Base-by-base conservation (phyloP, 345 rosid genomes). In the Dipteronia dyeriana region DNA sequence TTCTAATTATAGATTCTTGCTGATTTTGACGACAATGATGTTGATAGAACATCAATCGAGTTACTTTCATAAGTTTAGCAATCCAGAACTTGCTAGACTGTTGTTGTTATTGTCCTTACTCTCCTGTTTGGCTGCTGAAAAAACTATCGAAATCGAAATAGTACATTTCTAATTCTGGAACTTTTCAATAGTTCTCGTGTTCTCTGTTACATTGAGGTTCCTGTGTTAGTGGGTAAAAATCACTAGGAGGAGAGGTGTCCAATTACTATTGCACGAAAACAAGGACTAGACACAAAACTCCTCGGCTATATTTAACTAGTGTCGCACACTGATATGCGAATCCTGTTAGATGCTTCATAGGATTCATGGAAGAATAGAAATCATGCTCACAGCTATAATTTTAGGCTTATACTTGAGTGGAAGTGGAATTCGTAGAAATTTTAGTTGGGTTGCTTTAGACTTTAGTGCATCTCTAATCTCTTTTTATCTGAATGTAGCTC, bases 131-230 rank as follows among this genome's bases (percentile, higher is more conserved):
- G 31, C 41, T 20, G n/a, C 65, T 56, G 76, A 41, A 9, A 41
- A 41, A 41, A 41, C 45, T 29, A 5, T 23, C n/a, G 8, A 53
- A 22, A 9, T 13, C 16, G 17, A 17, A 56, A 49, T 66, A 14
- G 62, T 8, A n/a, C n/a, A 57, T 57, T 57, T 57, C 1, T 17
- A 5, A 6, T n/a, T 13, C 20, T 57, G 23, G 25, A 57, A 57
- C 1, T 57, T 57, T 57, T 57, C n/a, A 3, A n/a, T 4, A 22
- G 38, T 66, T 31, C n/a, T 59, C 51, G 45, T 76, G 57, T 39
- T 56, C 45, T 69, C 54, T 70, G 49, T 77, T 61, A 13, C 14
- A 69, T 77, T 45, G 70, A 16, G 16, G 31, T 45, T 22, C 53
- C 51, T 62, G 23, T 63, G 9, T 51, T 34, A 53, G 57, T 47